A percentile compares a stretch with the other conserved stretches of the same genome.
Evolutionary conservation across 768 basidiomycete species (phyloP).

Genomic region (Candolleomyces aberdarensis): DNA sequence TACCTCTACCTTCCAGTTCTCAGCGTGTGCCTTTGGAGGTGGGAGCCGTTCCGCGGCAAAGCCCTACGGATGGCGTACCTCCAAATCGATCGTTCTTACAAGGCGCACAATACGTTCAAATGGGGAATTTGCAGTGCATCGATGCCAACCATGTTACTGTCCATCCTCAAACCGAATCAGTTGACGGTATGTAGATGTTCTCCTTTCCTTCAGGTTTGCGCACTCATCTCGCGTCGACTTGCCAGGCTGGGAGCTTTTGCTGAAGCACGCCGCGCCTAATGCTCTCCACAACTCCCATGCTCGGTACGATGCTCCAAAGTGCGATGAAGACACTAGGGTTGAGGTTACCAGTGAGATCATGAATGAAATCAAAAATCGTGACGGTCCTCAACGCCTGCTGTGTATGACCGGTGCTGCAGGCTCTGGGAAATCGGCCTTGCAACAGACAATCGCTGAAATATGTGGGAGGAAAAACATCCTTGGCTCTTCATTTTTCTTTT

Average conservation of each 20-base stretch:
- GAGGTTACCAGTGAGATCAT: not conserved
- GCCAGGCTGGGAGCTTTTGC: not conserved
- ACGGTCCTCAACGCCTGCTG: not conserved
- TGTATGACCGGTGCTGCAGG: not conserved
- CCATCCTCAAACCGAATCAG: too few relatives aligned
- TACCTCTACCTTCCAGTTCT: too few relatives aligned
- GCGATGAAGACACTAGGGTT: conserved; percentile 6
- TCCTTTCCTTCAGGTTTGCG: too few relatives aligned
- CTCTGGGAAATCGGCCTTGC: conserved; percentile 3
- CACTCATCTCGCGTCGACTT: too few relatives aligned
- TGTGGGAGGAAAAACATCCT: not conserved
- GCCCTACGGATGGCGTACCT: not conserved
- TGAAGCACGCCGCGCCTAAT: not conserved
- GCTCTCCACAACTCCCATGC: not conserved
- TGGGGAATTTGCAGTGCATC: too few relatives aligned
- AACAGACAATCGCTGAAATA: conserved; percentile 8
- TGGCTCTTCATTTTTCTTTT: conserved; percentile 11
- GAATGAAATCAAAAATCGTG: not conserved
- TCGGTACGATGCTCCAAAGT: conserved; percentile 5
- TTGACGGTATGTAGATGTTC: too few relatives aligned
- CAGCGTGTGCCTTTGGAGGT: too few relatives aligned
- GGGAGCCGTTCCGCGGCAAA: too few relatives aligned
- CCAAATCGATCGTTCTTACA: conserved; percentile 15
- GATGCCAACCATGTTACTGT: too few relatives aligned
- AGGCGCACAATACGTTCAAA: not conserved